Evolutionary conservation across 345 rosid genomes (phyloP).

Genomic region (Litchi chinensis): DNA sequence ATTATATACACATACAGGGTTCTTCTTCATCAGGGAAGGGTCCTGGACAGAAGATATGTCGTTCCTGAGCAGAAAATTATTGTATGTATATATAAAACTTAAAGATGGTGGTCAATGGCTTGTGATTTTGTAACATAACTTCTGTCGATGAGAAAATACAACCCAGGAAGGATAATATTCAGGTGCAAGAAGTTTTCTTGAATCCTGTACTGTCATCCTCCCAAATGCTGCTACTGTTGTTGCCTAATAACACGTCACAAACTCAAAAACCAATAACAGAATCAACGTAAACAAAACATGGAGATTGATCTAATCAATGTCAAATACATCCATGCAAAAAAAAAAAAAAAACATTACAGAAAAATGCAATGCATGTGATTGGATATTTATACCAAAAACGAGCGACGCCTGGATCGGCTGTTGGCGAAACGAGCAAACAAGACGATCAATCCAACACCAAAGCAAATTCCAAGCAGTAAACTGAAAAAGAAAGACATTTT

Average conservation of each 20-base stretch:
- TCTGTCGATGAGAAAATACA: slow-evolving; percentile 74
- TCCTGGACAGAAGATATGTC: too few relatives aligned
- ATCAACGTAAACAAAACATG: neutral
- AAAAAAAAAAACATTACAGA: too few relatives aligned
- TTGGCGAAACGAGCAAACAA: slow-evolving; percentile 62
- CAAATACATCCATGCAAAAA: neutral
- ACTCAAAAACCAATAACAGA: neutral
- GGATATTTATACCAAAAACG: slow-evolving; percentile 43
- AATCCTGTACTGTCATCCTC: slow-evolving; percentile 86
- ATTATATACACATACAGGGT: neutral
- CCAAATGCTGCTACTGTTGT: slow-evolving; percentile 76
- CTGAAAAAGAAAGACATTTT: slow-evolving; percentile 55
- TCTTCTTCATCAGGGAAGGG: too few relatives aligned
- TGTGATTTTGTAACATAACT: slow-evolving; percentile 46
- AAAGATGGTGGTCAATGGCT: neutral
- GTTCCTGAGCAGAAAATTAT: too few relatives aligned
- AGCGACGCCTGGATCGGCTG: slow-evolving; percentile 57
- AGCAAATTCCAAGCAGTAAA: slow-evolving; percentile 49
- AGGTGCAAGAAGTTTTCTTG: slow-evolving; percentile 68
- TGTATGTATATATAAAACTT: too few relatives aligned
- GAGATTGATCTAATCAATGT: neutral
- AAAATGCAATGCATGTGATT: neutral
- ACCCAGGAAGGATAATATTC: slow-evolving; percentile 84
- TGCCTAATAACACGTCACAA: slow-evolving; percentile 43
- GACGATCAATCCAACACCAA: slow-evolving; percentile 59